Evolutionary conservation across 179 eudicot species (phyloP).

Genomic region (Kewa caespitosa): DNA sequence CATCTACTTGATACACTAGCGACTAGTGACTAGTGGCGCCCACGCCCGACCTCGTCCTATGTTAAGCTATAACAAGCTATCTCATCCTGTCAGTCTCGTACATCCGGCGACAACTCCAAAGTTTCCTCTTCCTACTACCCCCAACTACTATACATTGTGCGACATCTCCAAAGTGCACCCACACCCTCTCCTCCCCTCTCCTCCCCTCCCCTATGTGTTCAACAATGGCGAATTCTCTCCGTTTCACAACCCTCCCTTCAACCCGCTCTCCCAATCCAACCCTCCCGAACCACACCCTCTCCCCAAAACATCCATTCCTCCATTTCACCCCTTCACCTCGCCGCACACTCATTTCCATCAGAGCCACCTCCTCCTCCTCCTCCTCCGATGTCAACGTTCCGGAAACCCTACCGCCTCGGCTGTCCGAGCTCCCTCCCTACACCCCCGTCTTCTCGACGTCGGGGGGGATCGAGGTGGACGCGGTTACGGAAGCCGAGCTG

Average conservation of each 20-base stretch:
- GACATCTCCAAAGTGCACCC: too few relatives aligned
- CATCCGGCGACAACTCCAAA: slow-evolving; percentile 4
- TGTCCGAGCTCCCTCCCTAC: not conserved
- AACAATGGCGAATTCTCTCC: slow-evolving; percentile 13
- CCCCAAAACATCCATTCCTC: slow-evolving; percentile 4
- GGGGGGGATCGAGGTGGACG: slow-evolving; percentile 57
- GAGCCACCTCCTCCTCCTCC: not conserved
- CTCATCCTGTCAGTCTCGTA: too few relatives aligned
- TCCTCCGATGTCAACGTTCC: not conserved
- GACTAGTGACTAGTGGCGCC: too few relatives aligned
- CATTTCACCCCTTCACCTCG: not conserved
- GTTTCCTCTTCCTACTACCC: not conserved
- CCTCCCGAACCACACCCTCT: not conserved
- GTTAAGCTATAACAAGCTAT: too few relatives aligned
- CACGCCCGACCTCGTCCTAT: too few relatives aligned
- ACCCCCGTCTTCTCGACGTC: not conserved
- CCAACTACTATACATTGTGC: not conserved
- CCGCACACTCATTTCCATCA: slow-evolving; percentile 8
- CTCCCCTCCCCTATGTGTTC: not conserved
- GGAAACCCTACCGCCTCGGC: not conserved
- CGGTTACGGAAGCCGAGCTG: slow-evolving; percentile 61
- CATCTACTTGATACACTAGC: too few relatives aligned
- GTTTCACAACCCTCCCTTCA: slow-evolving; percentile 19
- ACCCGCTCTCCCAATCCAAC: slow-evolving; percentile 8
- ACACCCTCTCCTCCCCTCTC: not conserved